These are phyloP conservation scores for Phlebiopsis flavidoalba DNA, from an alignment of 768 basidiomycete genomes.

Conservation along the genomic window DNA sequence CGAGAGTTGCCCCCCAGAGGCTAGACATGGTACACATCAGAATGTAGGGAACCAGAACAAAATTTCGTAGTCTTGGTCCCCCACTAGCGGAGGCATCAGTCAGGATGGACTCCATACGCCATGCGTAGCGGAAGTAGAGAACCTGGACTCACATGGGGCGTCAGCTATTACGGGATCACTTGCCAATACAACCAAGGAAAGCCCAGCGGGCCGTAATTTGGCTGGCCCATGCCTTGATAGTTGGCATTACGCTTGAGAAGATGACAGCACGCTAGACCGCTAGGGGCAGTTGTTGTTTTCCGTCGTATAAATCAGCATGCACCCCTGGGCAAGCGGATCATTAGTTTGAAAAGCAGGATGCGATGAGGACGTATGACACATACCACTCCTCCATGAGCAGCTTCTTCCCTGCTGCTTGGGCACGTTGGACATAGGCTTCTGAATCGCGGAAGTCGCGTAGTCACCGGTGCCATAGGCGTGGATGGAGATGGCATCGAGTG, in stretches of 20 bases:
- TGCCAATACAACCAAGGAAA: conserved; percentile 38
- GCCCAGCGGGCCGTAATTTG: conserved; percentile 30
- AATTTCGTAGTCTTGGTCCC: conserved; percentile 21
- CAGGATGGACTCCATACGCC: neutral
- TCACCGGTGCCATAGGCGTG: conserved; percentile 33
- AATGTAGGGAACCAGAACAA: too few species aligned
- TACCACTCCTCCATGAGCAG: conserved; percentile 35
- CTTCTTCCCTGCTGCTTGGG: conserved; percentile 30
- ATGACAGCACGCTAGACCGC: conserved; percentile 18
- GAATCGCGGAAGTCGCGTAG: conserved; percentile 19
- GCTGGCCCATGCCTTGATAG: conserved; percentile 27
- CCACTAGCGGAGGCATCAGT: conserved; percentile 7
- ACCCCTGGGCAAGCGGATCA: conserved; percentile 14
- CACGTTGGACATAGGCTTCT: conserved; percentile 26
- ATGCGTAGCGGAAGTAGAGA: neutral
- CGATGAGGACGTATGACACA: neutral
- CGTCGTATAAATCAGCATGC: conserved; percentile 23
- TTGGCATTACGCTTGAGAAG: conserved; percentile 28
- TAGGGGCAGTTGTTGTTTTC: conserved; percentile 26
- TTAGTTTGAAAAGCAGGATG: neutral
- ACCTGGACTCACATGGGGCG: conserved; percentile 24
- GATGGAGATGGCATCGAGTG: conserved; percentile 32
- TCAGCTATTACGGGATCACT: conserved; percentile 31
- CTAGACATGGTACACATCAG: too few species aligned
- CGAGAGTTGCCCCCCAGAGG: too few species aligned